These are phyloP conservation scores for Colletotrichum sp. DNA, from an alignment of 2,329 filamentous ascomycete genomes.

Conservation along the genomic window DNA sequence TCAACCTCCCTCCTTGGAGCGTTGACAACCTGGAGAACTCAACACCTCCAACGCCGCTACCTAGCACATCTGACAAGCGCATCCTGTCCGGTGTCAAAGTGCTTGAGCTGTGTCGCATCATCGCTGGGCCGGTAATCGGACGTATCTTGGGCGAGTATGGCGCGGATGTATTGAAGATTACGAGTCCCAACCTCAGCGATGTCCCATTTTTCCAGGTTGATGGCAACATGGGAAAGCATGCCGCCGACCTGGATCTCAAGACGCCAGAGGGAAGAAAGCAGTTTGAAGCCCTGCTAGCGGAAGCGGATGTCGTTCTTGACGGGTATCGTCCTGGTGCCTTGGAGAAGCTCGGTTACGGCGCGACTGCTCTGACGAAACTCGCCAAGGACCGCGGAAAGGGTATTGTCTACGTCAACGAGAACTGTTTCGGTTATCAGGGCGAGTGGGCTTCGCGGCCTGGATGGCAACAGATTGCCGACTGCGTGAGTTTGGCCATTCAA, in stretches of 20 bases:
- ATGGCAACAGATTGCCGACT: slow-evolving; percentile 77
- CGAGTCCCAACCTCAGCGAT: slow-evolving; percentile 69
- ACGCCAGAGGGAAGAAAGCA: slow-evolving; percentile 51
- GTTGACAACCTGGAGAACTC: slow-evolving; percentile 54
- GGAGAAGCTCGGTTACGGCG: slow-evolving; percentile 67
- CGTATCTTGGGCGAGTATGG: slow-evolving; percentile 78
- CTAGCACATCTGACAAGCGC: slow-evolving; percentile 24
- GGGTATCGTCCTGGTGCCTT: slow-evolving; percentile 73
- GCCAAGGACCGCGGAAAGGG: slow-evolving; percentile 62
- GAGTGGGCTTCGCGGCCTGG: slow-evolving; percentile 70
- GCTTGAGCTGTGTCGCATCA: slow-evolving; percentile 76
- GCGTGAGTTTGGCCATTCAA: slow-evolving; percentile 21
- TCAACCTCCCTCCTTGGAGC: slow-evolving; percentile 48
- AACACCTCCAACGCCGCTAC: slow-evolving; percentile 52
- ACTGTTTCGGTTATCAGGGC: slow-evolving; percentile 68
- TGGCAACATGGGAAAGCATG: slow-evolving; percentile 74
- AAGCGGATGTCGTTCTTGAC: slow-evolving; percentile 69
- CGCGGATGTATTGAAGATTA: slow-evolving; percentile 76
- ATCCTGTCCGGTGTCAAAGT: slow-evolving; percentile 69
- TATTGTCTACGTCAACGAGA: slow-evolving; percentile 72
- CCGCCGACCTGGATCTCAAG: slow-evolving; percentile 68
- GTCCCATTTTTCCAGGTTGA: slow-evolving; percentile 77
- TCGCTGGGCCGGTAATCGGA: slow-evolving; percentile 76
- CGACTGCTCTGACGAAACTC: slow-evolving; percentile 56
- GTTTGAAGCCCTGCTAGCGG: slow-evolving; percentile 65